Evolutionary conservation across 2,329 filamentous ascomycete species (phyloP), one percentile per base, ranked within the genome.

Genomic region (Microdochium nivale): DNA sequence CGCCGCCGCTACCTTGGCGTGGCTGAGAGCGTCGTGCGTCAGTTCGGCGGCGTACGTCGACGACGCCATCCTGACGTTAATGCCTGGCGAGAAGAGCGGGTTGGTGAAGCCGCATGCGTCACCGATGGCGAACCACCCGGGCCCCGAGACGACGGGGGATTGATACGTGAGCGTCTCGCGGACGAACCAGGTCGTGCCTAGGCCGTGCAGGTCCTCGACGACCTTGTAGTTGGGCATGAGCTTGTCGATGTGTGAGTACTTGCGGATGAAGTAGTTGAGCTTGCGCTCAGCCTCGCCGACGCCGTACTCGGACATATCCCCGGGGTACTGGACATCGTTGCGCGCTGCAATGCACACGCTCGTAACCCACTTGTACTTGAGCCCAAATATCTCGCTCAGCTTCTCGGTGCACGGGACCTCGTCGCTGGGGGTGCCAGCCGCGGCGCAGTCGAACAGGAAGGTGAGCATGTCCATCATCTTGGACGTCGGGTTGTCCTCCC

Each of bases 91-190:
- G 37, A 54, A 59, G 10, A 64, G 47, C 2, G 61, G 62, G 48
- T 63, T 63, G 9, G 61, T 64, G 49, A 64, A 64, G 8, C 62
- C 61, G 33, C 53, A 54, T 2, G 61, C 58, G 46, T 64, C 57
- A n/a, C 61, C 61, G 37, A 64, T 59, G 5, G 62, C 62, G 19
- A 63, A 25, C 60, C 59, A 62, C 23, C 56, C 55, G 10, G 52
- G 48, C 25, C 62, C 61, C 1, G 60, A 54, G 13, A 64, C 62
- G 19, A 52, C 50, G 2, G 60, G 61, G 13, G 56, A 58, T 33
- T 52, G 48, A 47, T 55, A 58, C 5, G 57, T 48, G 5, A 62
- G 37, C 5, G 46, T 56, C 37, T 61, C 61, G 16, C 58, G 54
- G n/a, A 58, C 52, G 32, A 56, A 61, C 55, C 56, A 61, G 2